phyloP scores from a whole-genome alignment of 371 early-diverging fungal species.

The Enteropsectra breve region DNA sequence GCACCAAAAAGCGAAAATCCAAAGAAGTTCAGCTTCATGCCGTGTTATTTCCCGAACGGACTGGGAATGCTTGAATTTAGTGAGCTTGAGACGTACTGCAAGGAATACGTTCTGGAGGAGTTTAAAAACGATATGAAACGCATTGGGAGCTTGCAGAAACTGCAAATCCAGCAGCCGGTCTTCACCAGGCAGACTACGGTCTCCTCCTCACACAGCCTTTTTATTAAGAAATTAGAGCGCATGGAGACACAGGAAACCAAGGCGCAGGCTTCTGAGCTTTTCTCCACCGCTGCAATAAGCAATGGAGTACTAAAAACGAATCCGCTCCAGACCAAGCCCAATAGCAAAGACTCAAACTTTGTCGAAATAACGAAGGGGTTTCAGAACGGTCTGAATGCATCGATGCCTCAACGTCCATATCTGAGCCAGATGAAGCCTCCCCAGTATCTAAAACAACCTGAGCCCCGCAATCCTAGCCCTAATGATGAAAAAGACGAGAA shows the following conservation, averaged over 20 bases:
- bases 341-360: too few relatives aligned
- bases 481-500: too few relatives aligned
- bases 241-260: background rate
- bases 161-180: background rate
- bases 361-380: too few relatives aligned
- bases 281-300: too few relatives aligned
- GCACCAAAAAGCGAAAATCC: background rate
- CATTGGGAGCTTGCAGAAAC: background rate
- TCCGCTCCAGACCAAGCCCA: too few relatives aligned
- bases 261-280: background rate
- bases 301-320: too few relatives aligned
- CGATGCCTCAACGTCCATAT: too few relatives aligned
- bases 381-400: too few relatives aligned
- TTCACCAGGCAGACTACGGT: background rate
- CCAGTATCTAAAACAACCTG: too few relatives aligned
- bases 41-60: background rate
- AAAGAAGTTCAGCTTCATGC: background rate
- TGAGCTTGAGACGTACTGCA: background rate
- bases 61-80: background rate
- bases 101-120: background rate
- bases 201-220: slow-evolving; percentile 10
- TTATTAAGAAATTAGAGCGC: slow-evolving; percentile 1
- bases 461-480: too few relatives aligned
- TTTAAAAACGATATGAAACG: slow-evolving; percentile 8
- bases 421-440: too few relatives aligned